Conservation (phyloP, 805 yeast species). For the Candida caryicola region DNA sequence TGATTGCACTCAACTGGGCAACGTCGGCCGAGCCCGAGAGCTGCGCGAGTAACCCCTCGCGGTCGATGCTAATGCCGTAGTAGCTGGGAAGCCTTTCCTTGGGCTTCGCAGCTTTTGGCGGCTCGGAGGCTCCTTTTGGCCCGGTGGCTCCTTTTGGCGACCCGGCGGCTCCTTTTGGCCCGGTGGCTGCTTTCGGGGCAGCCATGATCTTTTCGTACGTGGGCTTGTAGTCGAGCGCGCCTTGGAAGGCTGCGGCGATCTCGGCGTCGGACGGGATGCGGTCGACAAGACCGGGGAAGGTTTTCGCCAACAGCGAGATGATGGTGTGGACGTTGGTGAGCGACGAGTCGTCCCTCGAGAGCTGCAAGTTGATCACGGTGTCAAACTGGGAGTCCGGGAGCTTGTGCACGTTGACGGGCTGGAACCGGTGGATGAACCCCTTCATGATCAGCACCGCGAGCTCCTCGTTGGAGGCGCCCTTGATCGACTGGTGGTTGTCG, state of each 20-base stretch:
- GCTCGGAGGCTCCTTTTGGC: slow-evolving; percentile 8
- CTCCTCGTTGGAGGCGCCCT: slow-evolving; percentile 46
- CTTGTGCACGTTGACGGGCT: slow-evolving; percentile 45
- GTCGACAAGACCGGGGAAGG: slow-evolving; percentile 42
- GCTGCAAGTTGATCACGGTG: slow-evolving; percentile 55
- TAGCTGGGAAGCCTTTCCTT: slow-evolving; percentile 34
- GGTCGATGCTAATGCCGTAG: slow-evolving; percentile 41
- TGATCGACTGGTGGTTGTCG: slow-evolving; percentile 84
- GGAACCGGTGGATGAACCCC: slow-evolving; percentile 70
- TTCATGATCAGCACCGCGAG: slow-evolving; percentile 62
- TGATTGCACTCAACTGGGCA: slow-evolving; percentile 22
- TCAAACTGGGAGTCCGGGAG: slow-evolving; percentile 72
- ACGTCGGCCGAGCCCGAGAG: neutral
- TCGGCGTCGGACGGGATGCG: slow-evolving; percentile 28
- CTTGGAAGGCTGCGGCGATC: slow-evolving; percentile 45
- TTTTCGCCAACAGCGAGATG: slow-evolving; percentile 24
- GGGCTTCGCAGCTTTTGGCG: slow-evolving; percentile 6
- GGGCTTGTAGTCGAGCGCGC: slow-evolving; percentile 58
- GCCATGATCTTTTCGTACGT: slow-evolving; percentile 36
- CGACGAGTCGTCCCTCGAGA: slow-evolving; percentile 21
- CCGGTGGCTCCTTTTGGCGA: slow-evolving; percentile 9
- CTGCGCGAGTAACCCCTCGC: neutral
- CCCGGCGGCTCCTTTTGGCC: slow-evolving; percentile 4
- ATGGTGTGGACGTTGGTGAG: slow-evolving; percentile 12
- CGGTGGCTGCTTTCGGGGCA: slow-evolving; percentile 1